Conservation (phyloP, 306 rosid species). For the Ormosia emarginata region DNA sequence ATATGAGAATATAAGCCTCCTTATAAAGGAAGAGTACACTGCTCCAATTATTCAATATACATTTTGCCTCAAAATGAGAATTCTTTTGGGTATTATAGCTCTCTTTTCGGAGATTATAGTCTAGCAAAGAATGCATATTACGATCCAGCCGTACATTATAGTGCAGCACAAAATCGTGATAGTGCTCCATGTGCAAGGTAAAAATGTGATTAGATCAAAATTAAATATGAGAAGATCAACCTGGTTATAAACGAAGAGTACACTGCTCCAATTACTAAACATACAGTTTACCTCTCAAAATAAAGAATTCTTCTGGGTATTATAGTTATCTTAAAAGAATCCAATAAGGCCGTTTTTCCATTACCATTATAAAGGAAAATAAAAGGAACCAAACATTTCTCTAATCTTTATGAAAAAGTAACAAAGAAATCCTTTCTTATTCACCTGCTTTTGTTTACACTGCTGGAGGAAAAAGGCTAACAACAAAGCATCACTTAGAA, state of each 20-base stretch:
- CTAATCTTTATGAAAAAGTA: not conserved
- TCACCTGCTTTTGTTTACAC: not conserved
- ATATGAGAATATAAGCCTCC: not conserved
- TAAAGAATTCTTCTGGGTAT: not conserved
- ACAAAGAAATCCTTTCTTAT: slow-evolving; percentile 13
- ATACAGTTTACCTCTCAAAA: not conserved
- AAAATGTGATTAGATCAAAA: not conserved
- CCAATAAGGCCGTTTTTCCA: not conserved
- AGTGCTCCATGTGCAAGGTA: no score
- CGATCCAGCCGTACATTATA: not conserved
- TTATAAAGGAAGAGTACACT: not conserved
- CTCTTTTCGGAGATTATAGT: not conserved
- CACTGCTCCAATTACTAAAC: not conserved
- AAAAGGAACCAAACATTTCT: not conserved
- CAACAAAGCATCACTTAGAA: not conserved
- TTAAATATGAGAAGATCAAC: not conserved
- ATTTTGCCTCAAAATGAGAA: not conserved
- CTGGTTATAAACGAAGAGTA: not conserved
- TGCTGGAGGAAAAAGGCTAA: not conserved
- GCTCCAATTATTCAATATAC: not conserved
- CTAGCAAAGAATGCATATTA: not conserved
- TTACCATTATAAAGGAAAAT: not conserved
- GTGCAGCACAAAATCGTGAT: no score
- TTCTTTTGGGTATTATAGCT: not conserved
- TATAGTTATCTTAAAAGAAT: not conserved